Conservation (phyloP, 2,329 filamentous ascomycete genomes). For the Purpureocillium lavendulum region DNA sequence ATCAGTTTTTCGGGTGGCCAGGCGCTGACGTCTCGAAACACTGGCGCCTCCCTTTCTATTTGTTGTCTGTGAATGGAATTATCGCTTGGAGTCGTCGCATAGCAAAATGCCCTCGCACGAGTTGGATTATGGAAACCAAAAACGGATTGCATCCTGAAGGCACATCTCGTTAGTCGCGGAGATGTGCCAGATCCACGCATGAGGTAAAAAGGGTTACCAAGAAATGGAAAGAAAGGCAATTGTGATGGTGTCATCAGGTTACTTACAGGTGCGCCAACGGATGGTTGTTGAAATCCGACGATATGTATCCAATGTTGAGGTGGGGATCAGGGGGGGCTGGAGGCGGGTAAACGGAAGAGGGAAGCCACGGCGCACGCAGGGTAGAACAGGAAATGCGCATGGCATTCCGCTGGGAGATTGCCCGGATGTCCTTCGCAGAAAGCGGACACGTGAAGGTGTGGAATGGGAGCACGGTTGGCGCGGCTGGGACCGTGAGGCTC, state of each 20-base stretch:
- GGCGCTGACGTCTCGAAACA: slow-evolving; percentile 79
- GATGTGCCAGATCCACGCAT: too few relatives aligned
- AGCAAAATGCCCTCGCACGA: slow-evolving; percentile 81
- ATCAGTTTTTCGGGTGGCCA: slow-evolving; percentile 84
- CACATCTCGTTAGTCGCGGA: slow-evolving; percentile 1
- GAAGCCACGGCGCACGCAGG: slow-evolving; percentile 78
- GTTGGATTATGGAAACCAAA: slow-evolving; percentile 78
- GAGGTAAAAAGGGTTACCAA: too few relatives aligned
- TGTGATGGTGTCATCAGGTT: not conserved
- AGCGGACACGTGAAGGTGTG: slow-evolving; percentile 96
- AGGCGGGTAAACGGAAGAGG: slow-evolving; percentile 71
- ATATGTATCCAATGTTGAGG: slow-evolving; percentile 92
- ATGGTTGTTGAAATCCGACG: slow-evolving; percentile 98
- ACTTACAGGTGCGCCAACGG: slow-evolving; percentile 78
- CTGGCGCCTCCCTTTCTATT: slow-evolving; percentile 85
- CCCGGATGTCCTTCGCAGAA: slow-evolving; percentile 81
- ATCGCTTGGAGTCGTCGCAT: slow-evolving; percentile 89
- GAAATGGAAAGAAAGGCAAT: too few relatives aligned
- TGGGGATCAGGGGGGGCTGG: slow-evolving; percentile 73
- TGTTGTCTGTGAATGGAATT: slow-evolving; percentile 82
- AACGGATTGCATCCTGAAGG: slow-evolving; percentile 80
- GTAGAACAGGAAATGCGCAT: slow-evolving; percentile 89
- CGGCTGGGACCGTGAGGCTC: slow-evolving; percentile 68
- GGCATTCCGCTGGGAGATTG: slow-evolving; percentile 92
- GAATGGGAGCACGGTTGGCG: slow-evolving; percentile 91